phyloP scores from a whole-genome alignment of 306 rosid species.

The Herpetospermum pedunculosum region DNA sequence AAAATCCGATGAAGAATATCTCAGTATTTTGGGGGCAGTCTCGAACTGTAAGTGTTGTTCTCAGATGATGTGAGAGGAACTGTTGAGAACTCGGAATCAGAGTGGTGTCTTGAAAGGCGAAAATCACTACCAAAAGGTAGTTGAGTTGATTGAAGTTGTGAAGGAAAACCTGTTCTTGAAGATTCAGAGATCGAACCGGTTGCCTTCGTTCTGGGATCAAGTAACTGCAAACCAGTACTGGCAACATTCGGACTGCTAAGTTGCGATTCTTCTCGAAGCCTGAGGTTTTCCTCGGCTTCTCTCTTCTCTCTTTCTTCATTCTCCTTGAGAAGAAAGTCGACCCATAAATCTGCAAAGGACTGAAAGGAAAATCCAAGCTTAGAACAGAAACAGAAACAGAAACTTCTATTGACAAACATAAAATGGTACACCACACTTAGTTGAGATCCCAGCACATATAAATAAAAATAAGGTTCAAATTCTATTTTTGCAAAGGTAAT shows the following conservation, averaged over 20 bases:
- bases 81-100: conserved; percentile 72
- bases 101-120: conserved; percentile 40
- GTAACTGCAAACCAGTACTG: conserved; percentile 8
- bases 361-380: conserved; percentile 23
- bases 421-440: not conserved
- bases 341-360: conserved; percentile 99
- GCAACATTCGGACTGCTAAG: conserved; percentile 15
- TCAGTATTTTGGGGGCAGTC: conserved; percentile 46
- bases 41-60: conserved; percentile 36
- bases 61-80: conserved; percentile 78
- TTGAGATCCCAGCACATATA: not conserved
- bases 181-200: conserved; percentile 18
- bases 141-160: conserved; percentile 29
- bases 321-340: conserved; percentile 95
- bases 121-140: conserved; percentile 23
- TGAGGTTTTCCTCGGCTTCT: conserved; percentile 32
- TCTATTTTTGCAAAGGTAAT: no score
- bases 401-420: not conserved
- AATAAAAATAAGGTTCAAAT: not conserved
- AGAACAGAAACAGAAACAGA: not conserved
- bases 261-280: conserved; percentile 28
- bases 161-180: conserved; percentile 20
- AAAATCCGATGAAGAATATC: conserved; percentile 11
- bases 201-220: conserved; percentile 27
- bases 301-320: conserved; percentile 74